Evolutionary conservation across 805 yeast genomes (phyloP), one percentile per base, ranked within the genome.

Genomic region (Metschnikowia noctiluminum): DNA sequence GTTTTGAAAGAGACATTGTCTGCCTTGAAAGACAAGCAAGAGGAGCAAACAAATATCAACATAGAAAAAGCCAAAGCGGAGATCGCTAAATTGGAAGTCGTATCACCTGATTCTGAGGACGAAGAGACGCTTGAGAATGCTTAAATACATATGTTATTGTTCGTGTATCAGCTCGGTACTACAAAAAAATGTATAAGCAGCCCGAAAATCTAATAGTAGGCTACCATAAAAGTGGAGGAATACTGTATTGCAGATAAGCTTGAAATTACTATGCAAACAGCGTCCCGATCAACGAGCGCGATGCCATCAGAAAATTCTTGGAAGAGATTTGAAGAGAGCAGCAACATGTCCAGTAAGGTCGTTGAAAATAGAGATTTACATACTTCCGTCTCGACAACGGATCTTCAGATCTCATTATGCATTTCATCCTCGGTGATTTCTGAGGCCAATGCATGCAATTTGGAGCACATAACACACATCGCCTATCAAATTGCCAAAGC

Each of bases 401-500:
- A 32, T 27, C 36, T 35, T 28, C 45, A 50, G 27, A 26, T 77
- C 52, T 75, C 89, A 1, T 57, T 89, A 2, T 88, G 96, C 61
- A 74, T 89, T 32, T 95, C 96, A 1, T 80, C 92, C 1, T 74
- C 84, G 1, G 71, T 83, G 14, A 76, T 89, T 11, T 72, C 80
- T 1, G 52, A 55, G 1, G 60, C 79, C 6, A 79, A 82, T 58
- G 85, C 92, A 42, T 68, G 66, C 35, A 84, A 84, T 54, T 68
- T 88, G 43, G 84, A 84, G 52, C 96, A 89, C 62, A 82, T 81
- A 12, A 89, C 96, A 0, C 73, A 79, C 49, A 73, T 81, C 0
- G 82, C 87, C 1, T 87, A 90, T 59, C 95, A 89, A 64, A 75
- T 91, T 13, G 91, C 96, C 11, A 81, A 85, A 58, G 81, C 84